Evolutionary conservation across 306 rosid genomes (phyloP), one percentile per base, ranked within the genome.

Genomic region (Ochetophila trinervis): DNA sequence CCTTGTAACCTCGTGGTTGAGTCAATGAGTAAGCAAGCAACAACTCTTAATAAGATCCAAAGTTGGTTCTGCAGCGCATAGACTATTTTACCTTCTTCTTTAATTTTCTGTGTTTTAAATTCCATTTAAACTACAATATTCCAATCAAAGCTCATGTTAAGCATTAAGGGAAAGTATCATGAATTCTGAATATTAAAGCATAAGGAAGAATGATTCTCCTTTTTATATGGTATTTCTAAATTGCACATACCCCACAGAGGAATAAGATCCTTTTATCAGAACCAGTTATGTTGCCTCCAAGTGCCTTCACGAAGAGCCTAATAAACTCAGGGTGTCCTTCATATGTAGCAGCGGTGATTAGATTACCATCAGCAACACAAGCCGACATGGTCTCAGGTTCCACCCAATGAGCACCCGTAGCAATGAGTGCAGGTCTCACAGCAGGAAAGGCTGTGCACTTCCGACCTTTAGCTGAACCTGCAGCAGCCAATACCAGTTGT

Each of bases 401-500:
- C 57, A 93, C 80, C 97, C 97, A 93, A 52, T 82, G 77, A 66
- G 95, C 94, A 61, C 96, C 97, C 2, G 95, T 85, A 20, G 89
- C 89, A 62, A 78, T 66, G 24, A 93, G 77, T 17, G 76, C 85
- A 4, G 93, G 95, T 68, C 75, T 67, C 52, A 85, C 70, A 30
- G 85, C 0, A 65, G 88, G 83, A 70, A 11, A 79, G 0, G 83
- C 89, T 0, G 98, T 92, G 84, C 91, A 81, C 74, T 61, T 89
- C 19, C 84, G 91, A 49, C 88, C 97, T 74, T 78, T 72, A 70
- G 77, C 73, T 1, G 64, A 68, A 11, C 82, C 93, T 53, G 94
- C 94, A 68, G 98, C 98, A 5, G 96, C 98, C 65, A 93, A 79
- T 82, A 93, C 71, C 95, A 93, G 73, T 10, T 73, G 95, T 4